Percentiles rank a stretch among this genome's conserved stretches.
Evolutionary conservation across 768 basidiomycete genomes (phyloP).

Genomic region (Suillus subalutaceus): DNA sequence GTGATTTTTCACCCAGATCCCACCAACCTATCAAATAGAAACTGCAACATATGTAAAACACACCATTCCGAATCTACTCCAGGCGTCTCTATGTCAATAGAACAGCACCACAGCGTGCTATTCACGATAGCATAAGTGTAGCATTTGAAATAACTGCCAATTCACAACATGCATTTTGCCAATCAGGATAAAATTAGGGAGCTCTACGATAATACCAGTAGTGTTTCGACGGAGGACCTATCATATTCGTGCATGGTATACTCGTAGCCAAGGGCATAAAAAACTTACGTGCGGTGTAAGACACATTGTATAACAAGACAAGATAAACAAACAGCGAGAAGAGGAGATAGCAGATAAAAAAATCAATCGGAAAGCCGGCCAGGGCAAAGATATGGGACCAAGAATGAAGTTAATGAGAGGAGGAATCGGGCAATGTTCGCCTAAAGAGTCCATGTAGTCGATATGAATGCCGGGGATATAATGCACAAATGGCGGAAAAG

Average conservation of each 20-base stretch:
- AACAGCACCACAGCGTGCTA: too few species aligned
- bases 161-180: not conserved
- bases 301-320: slow-evolving; percentile 20
- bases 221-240: slow-evolving; percentile 21
- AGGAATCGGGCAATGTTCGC: slow-evolving; percentile 19
- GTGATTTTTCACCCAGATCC: too few species aligned
- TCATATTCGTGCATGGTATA: slow-evolving; percentile 26
- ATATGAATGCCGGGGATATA: slow-evolving; percentile 2
- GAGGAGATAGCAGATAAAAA: slow-evolving; percentile 17
- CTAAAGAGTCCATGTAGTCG: slow-evolving; percentile 22
- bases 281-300: slow-evolving; percentile 19
- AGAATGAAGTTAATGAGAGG: slow-evolving; percentile 35
- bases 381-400: slow-evolving; percentile 2
- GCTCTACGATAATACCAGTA: slow-evolving; percentile 34
- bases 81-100: too few species aligned
- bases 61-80: too few species aligned
- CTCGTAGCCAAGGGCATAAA: slow-evolving; percentile 31
- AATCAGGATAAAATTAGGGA: slow-evolving; percentile 27
- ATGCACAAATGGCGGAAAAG: not conserved
- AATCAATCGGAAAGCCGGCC: slow-evolving; percentile 12
- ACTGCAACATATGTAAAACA: too few species aligned
- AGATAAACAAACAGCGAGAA: slow-evolving; percentile 24
- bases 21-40: too few species aligned
- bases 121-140: not conserved
- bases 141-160: not conserved